phyloP scores from a whole-genome alignment of 2,329 filamentous ascomycete genomes.

The Pestalotiopsis sp. region DNA sequence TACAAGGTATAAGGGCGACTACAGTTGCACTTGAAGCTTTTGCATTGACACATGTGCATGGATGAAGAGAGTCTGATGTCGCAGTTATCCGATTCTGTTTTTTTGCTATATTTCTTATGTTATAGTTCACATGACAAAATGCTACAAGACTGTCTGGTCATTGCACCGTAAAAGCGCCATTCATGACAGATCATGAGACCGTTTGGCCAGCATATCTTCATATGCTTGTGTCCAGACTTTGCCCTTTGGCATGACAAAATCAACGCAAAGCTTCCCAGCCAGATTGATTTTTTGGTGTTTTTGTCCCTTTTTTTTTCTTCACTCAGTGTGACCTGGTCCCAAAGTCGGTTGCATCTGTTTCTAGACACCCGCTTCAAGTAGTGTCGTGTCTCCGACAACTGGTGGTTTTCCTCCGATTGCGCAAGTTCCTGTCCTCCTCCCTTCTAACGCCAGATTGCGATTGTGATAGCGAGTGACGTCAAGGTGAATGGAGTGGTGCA shows the following conservation, averaged over 20 bases:
- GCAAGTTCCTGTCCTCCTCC: background rate
- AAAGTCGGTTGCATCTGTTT: background rate
- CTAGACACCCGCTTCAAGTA: background rate
- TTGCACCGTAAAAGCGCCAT: background rate
- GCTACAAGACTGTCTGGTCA: background rate
- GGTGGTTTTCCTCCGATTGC: background rate
- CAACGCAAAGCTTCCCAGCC: conserved; percentile 1
- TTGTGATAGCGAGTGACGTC: conserved; percentile 22
- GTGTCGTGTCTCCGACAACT: background rate
- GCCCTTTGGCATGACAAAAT: background rate
- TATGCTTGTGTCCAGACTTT: background rate
- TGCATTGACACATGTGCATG: too few relatives aligned
- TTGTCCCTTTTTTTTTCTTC: background rate
- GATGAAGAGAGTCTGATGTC: background rate
- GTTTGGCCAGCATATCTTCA: background rate
- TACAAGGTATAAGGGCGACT: too few relatives aligned
- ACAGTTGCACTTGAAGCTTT: too few relatives aligned
- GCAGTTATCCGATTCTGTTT: background rate
- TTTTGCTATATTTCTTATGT: background rate
- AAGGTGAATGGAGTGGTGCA: conserved; percentile 17
- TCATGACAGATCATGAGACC: background rate
- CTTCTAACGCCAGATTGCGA: conserved; percentile 21
- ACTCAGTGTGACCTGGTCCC: background rate
- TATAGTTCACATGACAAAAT: background rate
- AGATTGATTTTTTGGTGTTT: background rate